Base-by-base conservation (phyloP, 805 yeast genomes). In the Sugiyamaella smithiae region DNA sequence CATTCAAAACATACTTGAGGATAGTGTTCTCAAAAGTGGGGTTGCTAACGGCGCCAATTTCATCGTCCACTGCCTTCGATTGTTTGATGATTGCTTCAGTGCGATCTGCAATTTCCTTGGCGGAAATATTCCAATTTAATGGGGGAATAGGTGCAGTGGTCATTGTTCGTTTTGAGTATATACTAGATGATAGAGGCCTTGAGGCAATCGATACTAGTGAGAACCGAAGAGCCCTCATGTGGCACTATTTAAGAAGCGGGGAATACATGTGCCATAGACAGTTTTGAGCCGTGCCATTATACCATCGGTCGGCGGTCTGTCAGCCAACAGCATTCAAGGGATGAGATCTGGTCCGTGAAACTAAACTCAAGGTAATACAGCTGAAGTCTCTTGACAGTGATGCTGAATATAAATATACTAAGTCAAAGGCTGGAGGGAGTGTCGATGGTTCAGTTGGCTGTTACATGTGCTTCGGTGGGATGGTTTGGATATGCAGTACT, bases 41-140 rank as follows among this genome's bases (percentile, higher is more conserved):
- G 12, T 64, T 58, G 7, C 71, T 71, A 12, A 71, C 57, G 1
- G 70, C 57, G 7, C 81, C 87, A 50, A 85, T 69, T 23, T 60
- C 46, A 58, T 87, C 85, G 57, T 80, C 77, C 40, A 81, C 60
- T 2, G 58, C 64, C 40, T 65, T 71, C 17, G 77, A 72, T 25
- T 69, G 67, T 1, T 65, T 62, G 45, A 82, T 72, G 48, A 78
- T 62, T 14, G 66, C 63, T 12, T 75, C 68, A 1, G 85, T 76
- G 31, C 67, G 63, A 2, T 58, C 45, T 6, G 67, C 32, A 44
- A 85, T 71, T 14, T 73, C 67, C 12, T 70, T 76, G 1, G 87
- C 76, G 4, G 86, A 72, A 55, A 73, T 76, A 17, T 70, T 66
- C 95, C 95, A 86, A 20, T 57, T 48, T 11, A 86, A 83, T 11